Conservation (phyloP, 305 asterid species). For the Fraxinus sp. region DNA sequence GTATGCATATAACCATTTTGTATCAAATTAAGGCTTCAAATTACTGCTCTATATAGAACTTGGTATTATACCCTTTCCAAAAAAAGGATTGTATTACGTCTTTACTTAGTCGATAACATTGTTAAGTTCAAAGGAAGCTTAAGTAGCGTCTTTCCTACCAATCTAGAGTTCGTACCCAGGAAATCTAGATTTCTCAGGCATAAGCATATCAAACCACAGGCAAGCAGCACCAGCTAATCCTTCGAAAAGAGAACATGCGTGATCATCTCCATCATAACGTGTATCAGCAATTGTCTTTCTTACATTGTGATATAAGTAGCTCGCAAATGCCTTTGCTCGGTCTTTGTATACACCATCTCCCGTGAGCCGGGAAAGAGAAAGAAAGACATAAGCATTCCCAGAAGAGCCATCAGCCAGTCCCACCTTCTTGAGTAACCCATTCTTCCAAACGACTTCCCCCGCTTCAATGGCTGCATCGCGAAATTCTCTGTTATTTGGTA, state of each 20-base stretch:
- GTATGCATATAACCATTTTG: neutral
- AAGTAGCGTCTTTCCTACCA: neutral
- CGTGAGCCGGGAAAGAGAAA: slow-evolving; percentile 70
- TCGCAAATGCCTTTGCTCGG: slow-evolving; percentile 68
- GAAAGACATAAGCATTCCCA: slow-evolving; percentile 65
- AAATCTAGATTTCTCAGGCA: slow-evolving; percentile 47
- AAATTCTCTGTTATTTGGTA: slow-evolving; percentile 59
- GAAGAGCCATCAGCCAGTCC: slow-evolving; percentile 71
- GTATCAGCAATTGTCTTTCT: slow-evolving; percentile 12
- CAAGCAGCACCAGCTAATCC: slow-evolving; percentile 72
- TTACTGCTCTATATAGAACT: neutral
- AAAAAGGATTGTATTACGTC: neutral
- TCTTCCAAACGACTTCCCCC: slow-evolving; percentile 84
- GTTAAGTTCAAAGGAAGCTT: neutral
- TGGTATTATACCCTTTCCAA: neutral
- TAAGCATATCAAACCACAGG: slow-evolving; percentile 62
- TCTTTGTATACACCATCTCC: slow-evolving; percentile 62
- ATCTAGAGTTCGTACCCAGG: slow-evolving; percentile 68
- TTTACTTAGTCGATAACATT: neutral
- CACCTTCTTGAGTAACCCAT: slow-evolving; percentile 61
- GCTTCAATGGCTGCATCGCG: slow-evolving; percentile 83
- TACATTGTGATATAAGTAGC: slow-evolving; percentile 47
- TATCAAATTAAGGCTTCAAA: neutral
- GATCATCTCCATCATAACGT: slow-evolving; percentile 30
- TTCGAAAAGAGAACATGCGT: slow-evolving; percentile 53